phyloP scores from a whole-genome alignment of 73 alveolate genomes.

The Breviolum minutum region DNA sequence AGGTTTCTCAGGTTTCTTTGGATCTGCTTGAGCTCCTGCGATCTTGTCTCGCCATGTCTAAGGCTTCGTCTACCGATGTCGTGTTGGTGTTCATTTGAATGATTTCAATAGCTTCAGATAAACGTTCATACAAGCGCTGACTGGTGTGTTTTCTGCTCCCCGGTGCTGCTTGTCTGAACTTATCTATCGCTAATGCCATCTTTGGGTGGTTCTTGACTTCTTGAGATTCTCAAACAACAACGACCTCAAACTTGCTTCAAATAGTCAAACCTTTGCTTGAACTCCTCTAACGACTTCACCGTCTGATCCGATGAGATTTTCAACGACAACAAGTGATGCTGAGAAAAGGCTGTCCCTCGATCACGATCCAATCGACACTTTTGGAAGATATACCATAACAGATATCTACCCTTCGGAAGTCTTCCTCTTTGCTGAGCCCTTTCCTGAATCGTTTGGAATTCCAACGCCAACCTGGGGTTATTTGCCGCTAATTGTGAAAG shows the following conservation, averaged over 20 bases:
- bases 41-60: not conserved
- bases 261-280: not conserved
- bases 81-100: not conserved
- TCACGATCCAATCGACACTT: slow-evolving; percentile 20
- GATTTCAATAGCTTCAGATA: not conserved
- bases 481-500: not conserved
- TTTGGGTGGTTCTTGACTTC: not conserved
- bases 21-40: not conserved
- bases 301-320: not conserved
- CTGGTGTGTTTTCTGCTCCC: not conserved
- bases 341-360: slow-evolving; percentile 7
- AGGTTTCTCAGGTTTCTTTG: not conserved
- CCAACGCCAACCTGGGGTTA: not conserved
- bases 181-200: slow-evolving; percentile 20
- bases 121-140: not conserved
- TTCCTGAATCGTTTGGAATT: slow-evolving; percentile 38
- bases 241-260: not conserved
- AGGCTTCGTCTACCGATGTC: not conserved
- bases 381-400: not conserved
- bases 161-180: not conserved
- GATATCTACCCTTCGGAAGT: slow-evolving; percentile 4
- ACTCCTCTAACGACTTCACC: slow-evolving; percentile 2
- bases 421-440: not conserved
- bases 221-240: slow-evolving; percentile 4
- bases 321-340: not conserved